Conservation (phyloP, 768 basidiomycete genomes). For the Exidia glandulosa region DNA sequence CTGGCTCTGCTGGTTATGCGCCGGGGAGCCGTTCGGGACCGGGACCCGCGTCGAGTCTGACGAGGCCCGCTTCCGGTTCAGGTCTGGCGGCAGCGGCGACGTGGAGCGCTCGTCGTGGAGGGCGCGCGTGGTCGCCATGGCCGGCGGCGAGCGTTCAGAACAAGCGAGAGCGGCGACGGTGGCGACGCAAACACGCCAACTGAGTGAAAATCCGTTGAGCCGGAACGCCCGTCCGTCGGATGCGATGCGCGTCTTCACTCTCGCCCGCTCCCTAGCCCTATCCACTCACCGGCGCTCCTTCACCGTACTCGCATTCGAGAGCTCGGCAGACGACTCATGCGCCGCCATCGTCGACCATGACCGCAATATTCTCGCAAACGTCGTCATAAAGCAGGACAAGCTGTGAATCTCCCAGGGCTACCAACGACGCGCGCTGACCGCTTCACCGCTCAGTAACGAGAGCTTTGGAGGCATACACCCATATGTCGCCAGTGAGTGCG, state of each 20-base stretch:
- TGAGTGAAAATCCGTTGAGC: too few relatives aligned
- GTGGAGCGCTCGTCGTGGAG: not conserved
- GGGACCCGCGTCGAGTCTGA: not conserved
- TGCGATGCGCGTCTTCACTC: too few relatives aligned
- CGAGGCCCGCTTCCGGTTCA: not conserved
- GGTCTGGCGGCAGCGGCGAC: not conserved
- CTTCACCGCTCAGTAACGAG: conserved; percentile 35
- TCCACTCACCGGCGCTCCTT: conserved; percentile 22
- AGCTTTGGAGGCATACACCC: conserved; percentile 67
- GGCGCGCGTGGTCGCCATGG: not conserved
- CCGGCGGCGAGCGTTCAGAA: not conserved
- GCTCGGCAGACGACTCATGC: conserved; percentile 91
- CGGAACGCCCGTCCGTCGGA: too few relatives aligned
- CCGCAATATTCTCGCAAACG: conserved; percentile 64
- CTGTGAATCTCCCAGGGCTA: not conserved
- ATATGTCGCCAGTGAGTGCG: conserved; percentile 37
- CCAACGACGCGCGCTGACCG: not conserved
- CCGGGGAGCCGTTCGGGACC: too few relatives aligned
- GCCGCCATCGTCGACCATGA: conserved; percentile 73
- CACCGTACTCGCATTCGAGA: conserved; percentile 69
- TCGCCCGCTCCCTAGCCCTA: not conserved
- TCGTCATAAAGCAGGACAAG: conserved; percentile 66
- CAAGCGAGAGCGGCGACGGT: not conserved
- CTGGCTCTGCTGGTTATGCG: not conserved
- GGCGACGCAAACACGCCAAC: too few relatives aligned